These are phyloP conservation scores for Penicillium sp. DNA, from an alignment of 2,329 filamentous ascomycete species.

Conservation along the genomic window DNA sequence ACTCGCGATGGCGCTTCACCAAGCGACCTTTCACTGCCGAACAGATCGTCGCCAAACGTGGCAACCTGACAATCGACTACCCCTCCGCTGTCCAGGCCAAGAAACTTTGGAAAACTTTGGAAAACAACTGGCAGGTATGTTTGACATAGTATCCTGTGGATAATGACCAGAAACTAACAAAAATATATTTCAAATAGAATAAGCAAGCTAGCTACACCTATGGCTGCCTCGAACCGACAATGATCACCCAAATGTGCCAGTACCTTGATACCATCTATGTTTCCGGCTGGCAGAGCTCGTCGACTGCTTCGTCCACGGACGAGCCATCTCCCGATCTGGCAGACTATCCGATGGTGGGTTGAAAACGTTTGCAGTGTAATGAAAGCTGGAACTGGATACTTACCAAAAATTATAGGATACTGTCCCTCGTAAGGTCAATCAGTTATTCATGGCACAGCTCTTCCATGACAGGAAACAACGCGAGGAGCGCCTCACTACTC, in stretches of 20 bases:
- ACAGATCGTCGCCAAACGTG: slow-evolving; percentile 94
- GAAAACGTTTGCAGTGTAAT: neutral
- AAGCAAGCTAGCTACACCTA: slow-evolving; percentile 92
- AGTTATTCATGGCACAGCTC: slow-evolving; percentile 96
- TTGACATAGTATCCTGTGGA: neutral
- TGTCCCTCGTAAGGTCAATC: slow-evolving; percentile 96
- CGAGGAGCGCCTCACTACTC: slow-evolving; percentile 82
- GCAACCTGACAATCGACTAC: slow-evolving; percentile 87
- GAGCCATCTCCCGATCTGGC: slow-evolving; percentile 97
- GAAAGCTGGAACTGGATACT: slow-evolving; percentile 10
- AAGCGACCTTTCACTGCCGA: slow-evolving; percentile 93
- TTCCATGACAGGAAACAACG: slow-evolving; percentile 99
- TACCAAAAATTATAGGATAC: slow-evolving; percentile 69
- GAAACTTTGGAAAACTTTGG: slow-evolving; percentile 92
- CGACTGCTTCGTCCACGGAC: slow-evolving; percentile 90
- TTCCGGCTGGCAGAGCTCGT: slow-evolving; percentile 98
- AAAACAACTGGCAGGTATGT: slow-evolving; percentile 78
- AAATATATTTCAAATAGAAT: slow-evolving; percentile 56
- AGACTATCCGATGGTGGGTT: slow-evolving; percentile 85
- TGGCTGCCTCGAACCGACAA: slow-evolving; percentile 95
- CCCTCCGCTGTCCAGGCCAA: slow-evolving; percentile 86
- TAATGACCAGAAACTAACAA: neutral
- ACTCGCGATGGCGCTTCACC: slow-evolving; percentile 90
- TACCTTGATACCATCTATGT: slow-evolving; percentile 98
- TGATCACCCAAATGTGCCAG: slow-evolving; percentile 99